Base-by-base conservation (phyloP, 192 early-diverging fungal species). In the Linnemannia hyalina region DNA sequence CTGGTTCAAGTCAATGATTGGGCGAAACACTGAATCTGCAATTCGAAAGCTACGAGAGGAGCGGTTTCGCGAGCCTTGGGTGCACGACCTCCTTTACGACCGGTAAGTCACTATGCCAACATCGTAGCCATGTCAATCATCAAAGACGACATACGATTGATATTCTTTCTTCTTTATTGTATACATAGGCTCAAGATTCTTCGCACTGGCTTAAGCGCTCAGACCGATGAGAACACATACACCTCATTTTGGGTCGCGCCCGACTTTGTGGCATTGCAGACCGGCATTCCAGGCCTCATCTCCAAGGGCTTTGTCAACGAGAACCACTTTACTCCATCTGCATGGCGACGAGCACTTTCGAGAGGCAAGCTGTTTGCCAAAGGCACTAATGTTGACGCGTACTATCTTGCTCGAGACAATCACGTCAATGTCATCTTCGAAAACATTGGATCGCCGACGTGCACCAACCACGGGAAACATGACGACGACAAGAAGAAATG, bases 201-300 rank as follows among this genome's bases (percentile, higher is more conserved):
- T 32, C 71, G 70, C 26, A 36, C 8, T 68, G 79, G 79, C 8
- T n/a, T 80, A 20, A 68, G 68, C 11, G n/a, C 60, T n/a, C 57
- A 40, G 3, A 23, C 72, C 22, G 73, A 80, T 13, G 79, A 80
- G 79, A 80, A 80, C 23, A 80, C 73, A 18, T 78, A 57, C 20
- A 71, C 49, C 0, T 82, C 81, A 13, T 77, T 49, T 15, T 77
- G 81, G 81, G n/a, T 82, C n/a, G 29, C 49, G 18, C 72, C 81
- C 6, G 81, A 78, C 71, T 68, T 82, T 26, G 42, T 65, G 3
- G 76, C 81, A 22, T 32, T 82, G 42, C 76, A 82, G 54, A 82
- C 81, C 3, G 81, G 76, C 9, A 76, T 77, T 46, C 46, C 41
- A 13, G 76, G 63, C n/a, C 81, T 77, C 26, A 82, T 82, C 40